These are phyloP conservation scores for Kuraishia cidri DNA, from an alignment of 805 yeast species.

Conservation along the genomic window DNA sequence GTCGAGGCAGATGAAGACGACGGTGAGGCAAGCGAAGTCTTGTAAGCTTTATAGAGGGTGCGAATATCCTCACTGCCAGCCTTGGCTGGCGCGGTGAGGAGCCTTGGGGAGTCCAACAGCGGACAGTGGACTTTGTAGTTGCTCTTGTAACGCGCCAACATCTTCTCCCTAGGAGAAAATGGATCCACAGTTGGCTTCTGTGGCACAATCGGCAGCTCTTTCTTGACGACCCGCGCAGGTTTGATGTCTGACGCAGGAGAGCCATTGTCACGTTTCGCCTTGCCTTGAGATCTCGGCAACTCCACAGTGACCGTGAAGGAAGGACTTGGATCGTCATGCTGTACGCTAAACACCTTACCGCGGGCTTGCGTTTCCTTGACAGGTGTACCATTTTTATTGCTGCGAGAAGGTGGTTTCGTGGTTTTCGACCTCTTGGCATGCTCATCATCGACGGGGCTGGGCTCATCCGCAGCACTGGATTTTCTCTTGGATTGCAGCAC, in stretches of 20 bases:
- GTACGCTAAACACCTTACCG: background rate
- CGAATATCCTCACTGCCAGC: background rate
- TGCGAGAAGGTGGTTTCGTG: background rate
- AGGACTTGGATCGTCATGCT: too few relatives aligned
- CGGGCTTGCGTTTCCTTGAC: background rate
- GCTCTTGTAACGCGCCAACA: constrained; percentile 14
- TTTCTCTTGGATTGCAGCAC: too few relatives aligned
- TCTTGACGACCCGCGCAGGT: background rate
- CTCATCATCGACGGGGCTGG: background rate
- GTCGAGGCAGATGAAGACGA: too few relatives aligned
- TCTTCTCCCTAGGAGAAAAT: background rate
- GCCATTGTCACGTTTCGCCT: background rate
- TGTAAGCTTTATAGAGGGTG: background rate
- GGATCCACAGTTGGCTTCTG: background rate
- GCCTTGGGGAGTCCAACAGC: constrained; percentile 2
- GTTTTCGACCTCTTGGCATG: constrained; percentile 3
- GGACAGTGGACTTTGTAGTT: constrained; percentile 15
- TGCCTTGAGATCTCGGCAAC: background rate
- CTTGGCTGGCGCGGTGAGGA: background rate
- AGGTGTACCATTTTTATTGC: background rate
- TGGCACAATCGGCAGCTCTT: background rate
- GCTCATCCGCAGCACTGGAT: constrained; percentile 2
- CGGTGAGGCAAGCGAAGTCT: too few relatives aligned
- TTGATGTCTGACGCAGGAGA: too few relatives aligned
- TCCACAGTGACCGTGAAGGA: background rate